These are phyloP conservation scores for Paecilomyces formosus DNA, from an alignment of 2,329 filamentous ascomycete species.

Conservation along the genomic window DNA sequence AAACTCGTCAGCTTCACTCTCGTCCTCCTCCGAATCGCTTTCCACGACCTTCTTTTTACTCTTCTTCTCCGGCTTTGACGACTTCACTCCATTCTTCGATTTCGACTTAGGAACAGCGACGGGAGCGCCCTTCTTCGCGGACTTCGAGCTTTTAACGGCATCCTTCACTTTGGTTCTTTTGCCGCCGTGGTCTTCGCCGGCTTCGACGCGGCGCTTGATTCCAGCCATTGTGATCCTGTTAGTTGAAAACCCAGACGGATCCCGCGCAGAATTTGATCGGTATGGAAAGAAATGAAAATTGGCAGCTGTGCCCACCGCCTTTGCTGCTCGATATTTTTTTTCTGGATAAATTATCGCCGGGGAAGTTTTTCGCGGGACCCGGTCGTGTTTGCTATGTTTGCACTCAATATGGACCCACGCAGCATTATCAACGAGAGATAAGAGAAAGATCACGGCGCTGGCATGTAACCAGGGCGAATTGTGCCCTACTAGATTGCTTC, in stretches of 20 bases:
- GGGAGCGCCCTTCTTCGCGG: constrained; percentile 5
- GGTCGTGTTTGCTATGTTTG: constrained; percentile 22
- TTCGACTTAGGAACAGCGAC: constrained; percentile 7
- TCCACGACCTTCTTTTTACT: constrained; percentile 26
- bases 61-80: constrained; percentile 23
- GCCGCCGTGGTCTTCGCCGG: constrained; percentile 29
- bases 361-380: constrained; percentile 18
- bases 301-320: background rate
- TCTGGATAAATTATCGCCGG: constrained; percentile 17
- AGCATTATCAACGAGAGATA: background rate
- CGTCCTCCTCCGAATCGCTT: constrained; percentile 29
- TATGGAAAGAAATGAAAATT: constrained; percentile 12
- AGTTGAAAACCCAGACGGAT: background rate
- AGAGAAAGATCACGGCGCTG: background rate
- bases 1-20: constrained; percentile 24
- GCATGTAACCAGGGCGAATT: background rate
- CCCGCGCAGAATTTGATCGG: background rate
- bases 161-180: constrained; percentile 34
- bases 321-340: constrained; percentile 19
- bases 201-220: constrained; percentile 33
- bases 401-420: constrained; percentile 19
- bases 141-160: constrained; percentile 7
- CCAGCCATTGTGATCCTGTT: constrained; percentile 26
- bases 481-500: background rate
- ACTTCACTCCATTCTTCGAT: constrained; percentile 23